phyloP scores from a whole-genome alignment of 2,329 filamentous ascomycete genomes.

The Calonectria hawksworthii region DNA sequence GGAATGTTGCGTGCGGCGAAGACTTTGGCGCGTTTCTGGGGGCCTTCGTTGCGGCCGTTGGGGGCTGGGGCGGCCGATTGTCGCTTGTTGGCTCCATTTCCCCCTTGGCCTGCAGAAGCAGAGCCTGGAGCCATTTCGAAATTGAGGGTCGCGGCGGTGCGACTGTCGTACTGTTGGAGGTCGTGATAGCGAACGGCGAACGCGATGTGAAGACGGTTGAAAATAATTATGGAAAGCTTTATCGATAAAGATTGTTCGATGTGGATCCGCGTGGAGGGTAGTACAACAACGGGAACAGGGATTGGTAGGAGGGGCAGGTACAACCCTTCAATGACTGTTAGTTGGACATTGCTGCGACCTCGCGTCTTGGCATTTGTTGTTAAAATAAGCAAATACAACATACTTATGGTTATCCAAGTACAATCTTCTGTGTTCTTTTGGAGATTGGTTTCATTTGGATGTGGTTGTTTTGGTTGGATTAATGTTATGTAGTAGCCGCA shows the following conservation, averaged over 20 bases:
- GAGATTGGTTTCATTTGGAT: not conserved
- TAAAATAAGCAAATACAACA: not conserved
- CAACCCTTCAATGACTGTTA: not conserved
- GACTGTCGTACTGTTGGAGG: conserved; percentile 15
- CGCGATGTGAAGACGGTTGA: not conserved
- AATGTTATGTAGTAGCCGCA: too few relatives aligned
- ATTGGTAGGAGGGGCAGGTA: not conserved
- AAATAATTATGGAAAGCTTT: conserved; percentile 42
- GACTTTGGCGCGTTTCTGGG: conserved; percentile 62
- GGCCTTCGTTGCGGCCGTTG: conserved; percentile 44
- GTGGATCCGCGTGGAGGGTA: not conserved
- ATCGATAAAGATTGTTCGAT: conserved; percentile 40
- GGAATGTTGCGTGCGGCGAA: conserved; percentile 64
- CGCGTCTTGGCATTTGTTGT: not conserved
- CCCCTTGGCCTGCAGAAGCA: conserved; percentile 42
- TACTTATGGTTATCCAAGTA: too few relatives aligned
- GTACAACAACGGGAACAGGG: not conserved
- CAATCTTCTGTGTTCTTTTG: too few relatives aligned
- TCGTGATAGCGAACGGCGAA: conserved; percentile 8
- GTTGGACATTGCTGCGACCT: not conserved
- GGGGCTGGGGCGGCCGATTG: conserved; percentile 35
- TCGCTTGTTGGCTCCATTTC: conserved; percentile 46
- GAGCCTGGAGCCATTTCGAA: conserved; percentile 47
- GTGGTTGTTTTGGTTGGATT: not conserved
- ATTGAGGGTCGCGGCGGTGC: conserved; percentile 21